A percentile compares a stretch with the other conserved stretches of the same genome.
Evolutionary conservation across 345 rosid genomes (phyloP).

Genomic region (Xanthoceras sorbifolium): DNA sequence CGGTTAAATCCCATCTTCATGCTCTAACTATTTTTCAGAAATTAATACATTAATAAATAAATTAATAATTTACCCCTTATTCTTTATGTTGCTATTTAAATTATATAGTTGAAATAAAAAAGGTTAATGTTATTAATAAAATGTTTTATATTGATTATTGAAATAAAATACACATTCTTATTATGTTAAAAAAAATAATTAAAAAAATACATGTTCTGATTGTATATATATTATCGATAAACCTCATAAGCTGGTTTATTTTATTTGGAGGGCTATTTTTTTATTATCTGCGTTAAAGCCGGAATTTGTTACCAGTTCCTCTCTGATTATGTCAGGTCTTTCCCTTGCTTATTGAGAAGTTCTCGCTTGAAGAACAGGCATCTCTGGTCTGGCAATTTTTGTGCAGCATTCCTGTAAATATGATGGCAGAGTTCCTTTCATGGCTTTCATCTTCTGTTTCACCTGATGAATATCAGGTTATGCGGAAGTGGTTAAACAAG

Average conservation of each 20-base stretch:
- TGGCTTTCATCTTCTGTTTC: slow-evolving; percentile 67
- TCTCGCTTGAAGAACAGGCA: slow-evolving; percentile 66
- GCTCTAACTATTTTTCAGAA: not conserved
- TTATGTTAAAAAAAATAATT: too few relatives aligned
- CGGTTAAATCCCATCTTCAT: not conserved
- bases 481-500: slow-evolving; percentile 50
- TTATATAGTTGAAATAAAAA: not conserved
- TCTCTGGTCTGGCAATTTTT: slow-evolving; percentile 69
- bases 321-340: slow-evolving; percentile 49
- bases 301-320: slow-evolving; percentile 17
- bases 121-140: not conserved
- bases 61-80: not conserved
- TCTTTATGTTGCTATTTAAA: not conserved
- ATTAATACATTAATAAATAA: not conserved
- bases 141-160: not conserved
- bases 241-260: not conserved
- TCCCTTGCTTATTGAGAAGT: slow-evolving; percentile 62
- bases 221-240: slow-evolving; percentile 6
- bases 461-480: slow-evolving; percentile 48
- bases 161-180: not conserved
- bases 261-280: not conserved
- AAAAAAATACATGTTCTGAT: not conserved
- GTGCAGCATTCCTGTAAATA: slow-evolving; percentile 69
- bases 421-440: slow-evolving; percentile 62
- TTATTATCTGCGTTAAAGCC: not conserved